Conservation (phyloP, 306 rosid species). For the Carpinus viminea region DNA sequence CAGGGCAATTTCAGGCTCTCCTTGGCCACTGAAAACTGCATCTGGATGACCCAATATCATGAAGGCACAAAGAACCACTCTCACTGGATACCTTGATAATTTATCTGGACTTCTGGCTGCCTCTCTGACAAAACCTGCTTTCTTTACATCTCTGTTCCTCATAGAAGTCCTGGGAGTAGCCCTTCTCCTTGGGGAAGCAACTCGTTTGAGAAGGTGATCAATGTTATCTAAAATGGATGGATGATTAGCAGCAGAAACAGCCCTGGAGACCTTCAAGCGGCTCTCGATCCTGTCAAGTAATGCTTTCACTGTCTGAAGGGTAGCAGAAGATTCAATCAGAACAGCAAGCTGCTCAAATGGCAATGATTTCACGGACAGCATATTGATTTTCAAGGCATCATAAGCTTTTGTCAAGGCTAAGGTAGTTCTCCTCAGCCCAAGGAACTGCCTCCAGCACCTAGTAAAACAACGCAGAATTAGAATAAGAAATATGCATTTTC, state of each 20-base stretch:
- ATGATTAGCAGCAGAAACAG: conserved; percentile 44
- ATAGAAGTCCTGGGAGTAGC: conserved; percentile 55
- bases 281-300: conserved; percentile 80
- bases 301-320: conserved; percentile 74
- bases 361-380: conserved; percentile 68
- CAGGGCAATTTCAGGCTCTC: conserved; percentile 74
- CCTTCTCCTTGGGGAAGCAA: conserved; percentile 78
- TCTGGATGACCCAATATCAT: conserved; percentile 88
- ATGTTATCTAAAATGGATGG: conserved; percentile 65
- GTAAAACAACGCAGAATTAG: conserved; percentile 23
- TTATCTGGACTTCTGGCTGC: conserved; percentile 40
- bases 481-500: background rate
- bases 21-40: conserved; percentile 79
- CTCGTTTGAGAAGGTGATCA: conserved; percentile 89
- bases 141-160: conserved; percentile 56
- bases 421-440: conserved; percentile 63
- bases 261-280: conserved; percentile 64
- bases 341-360: conserved; percentile 85
- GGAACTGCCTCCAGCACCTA: conserved; percentile 90
- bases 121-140: conserved; percentile 36
- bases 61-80: conserved; percentile 84
- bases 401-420: conserved; percentile 67
- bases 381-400: conserved; percentile 65
- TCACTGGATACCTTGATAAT: conserved; percentile 76
- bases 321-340: conserved; percentile 75